phyloP scores from a whole-genome alignment of 345 rosid genomes.

The Isatis tinctoria region DNA sequence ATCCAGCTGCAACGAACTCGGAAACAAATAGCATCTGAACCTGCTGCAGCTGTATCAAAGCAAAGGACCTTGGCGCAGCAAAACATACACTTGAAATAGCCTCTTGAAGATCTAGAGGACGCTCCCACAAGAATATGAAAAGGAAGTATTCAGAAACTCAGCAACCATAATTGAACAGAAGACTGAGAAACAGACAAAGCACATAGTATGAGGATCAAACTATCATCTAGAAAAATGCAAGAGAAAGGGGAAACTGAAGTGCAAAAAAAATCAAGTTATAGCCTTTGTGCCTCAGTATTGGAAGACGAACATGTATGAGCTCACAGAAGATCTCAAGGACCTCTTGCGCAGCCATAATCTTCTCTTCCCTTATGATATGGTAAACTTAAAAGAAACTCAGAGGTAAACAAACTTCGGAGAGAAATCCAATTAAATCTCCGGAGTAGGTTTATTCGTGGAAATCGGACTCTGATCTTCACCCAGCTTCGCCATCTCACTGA shows the following conservation, averaged over 20 bases:
- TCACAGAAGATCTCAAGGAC: constrained; percentile 82
- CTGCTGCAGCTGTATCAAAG: constrained; percentile 83
- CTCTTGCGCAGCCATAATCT: constrained; percentile 99
- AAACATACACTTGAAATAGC: constrained; percentile 92
- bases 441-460: too few species aligned
- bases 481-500: too few species aligned
- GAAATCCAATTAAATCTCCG: background rate
- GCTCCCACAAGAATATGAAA: constrained; percentile 50
- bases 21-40: constrained; percentile 75
- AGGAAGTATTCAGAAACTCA: background rate
- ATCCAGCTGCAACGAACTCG: constrained; percentile 86
- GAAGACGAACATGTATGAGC: constrained; percentile 88
- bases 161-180: background rate
- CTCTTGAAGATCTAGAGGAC: constrained; percentile 93
- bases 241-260: background rate
- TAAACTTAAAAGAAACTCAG: constrained; percentile 56
- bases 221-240: background rate
- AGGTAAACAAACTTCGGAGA: background rate
- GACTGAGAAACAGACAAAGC: background rate
- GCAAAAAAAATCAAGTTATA: background rate
- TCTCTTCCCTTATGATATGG: constrained; percentile 92
- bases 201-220: background rate
- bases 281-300: constrained; percentile 94
- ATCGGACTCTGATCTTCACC: too few species aligned
- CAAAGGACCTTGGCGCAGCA: constrained; percentile 98